Base-by-base conservation (phyloP, 1,284 basidiomycete species). In the Ustilago nuda region DNA sequence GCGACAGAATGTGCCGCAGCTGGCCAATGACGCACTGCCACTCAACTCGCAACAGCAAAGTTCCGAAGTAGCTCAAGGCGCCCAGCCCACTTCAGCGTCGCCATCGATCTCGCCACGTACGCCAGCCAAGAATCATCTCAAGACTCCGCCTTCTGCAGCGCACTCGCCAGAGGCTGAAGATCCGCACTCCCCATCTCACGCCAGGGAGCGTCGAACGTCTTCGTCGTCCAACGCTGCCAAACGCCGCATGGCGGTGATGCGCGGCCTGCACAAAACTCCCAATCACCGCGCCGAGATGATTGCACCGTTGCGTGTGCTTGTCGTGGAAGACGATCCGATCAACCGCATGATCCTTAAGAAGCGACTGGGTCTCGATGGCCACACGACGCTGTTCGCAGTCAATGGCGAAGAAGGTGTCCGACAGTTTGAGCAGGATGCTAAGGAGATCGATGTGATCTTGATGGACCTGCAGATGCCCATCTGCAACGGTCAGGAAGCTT, bases 391-490 rank as follows among this genome's bases (percentile, higher is more conserved):
- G 30, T 89, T 89, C 53, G 91, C 91, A 0, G 91, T 90, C 4
- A 93, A 94, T 78, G 93, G 93, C 6, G 92, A 92, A 85, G 92
- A 94, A 82, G 91, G 90, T 0, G 87, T 93, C 2, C 90, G 92
- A 50, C 88, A 88, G 66, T 87, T 94, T 36, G 84, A 88, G 62
- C 79, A 85, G 0, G 92, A 94, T 82, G 87, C 88, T 43, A 71
- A 82, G 37, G 88, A 90, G 17, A 92, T 92, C 69, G 93, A 95
- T 83, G 90, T 89, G 55, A 88, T 94, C 19, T 87, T 95, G 61
- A 94, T 94, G 93, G 93, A 94, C 84, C 91, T 94, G 37, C 92
- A 93, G 83, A 94, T 94, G 93, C 93, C 93, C 0, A 91, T 94
- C 64, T 88, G 93, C 66, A 90, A 94, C 80, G 93, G 93, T 1